phyloP scores from a whole-genome alignment of 768 basidiomycete species.

The Trametes punicea region DNA sequence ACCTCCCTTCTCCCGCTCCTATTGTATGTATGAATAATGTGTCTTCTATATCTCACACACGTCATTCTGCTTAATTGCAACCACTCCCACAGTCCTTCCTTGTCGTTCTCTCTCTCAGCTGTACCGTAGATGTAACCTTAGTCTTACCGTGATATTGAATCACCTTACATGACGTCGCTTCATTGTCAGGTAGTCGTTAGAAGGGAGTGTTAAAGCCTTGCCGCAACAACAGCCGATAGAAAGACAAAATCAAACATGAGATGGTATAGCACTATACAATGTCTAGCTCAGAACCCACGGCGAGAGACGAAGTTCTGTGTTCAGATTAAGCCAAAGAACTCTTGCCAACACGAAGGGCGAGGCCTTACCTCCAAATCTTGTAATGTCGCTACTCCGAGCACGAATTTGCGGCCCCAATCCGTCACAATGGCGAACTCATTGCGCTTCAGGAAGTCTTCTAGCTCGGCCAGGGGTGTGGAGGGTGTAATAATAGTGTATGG shows the following conservation, averaged over 20 bases:
- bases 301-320: conserved; percentile 34
- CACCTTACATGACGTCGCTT: too few species aligned
- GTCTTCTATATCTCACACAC: conserved; percentile 18
- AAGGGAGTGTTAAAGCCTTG: conserved; percentile 14
- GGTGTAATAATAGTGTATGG: conserved; percentile 84
- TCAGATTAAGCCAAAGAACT: conserved; percentile 20
- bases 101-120: neutral
- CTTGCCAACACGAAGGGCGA: neutral
- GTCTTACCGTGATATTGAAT: too few species aligned
- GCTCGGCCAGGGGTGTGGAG: conserved; percentile 68
- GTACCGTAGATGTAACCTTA: conserved; percentile 15
- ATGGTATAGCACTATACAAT: conserved; percentile 10
- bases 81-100: neutral
- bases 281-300: conserved; percentile 26
- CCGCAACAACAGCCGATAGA: neutral
- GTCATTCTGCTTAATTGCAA: conserved; percentile 13
- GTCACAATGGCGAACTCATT: conserved; percentile 86
- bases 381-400: conserved; percentile 72
- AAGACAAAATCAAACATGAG: conserved; percentile 12
- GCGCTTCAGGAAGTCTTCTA: conserved; percentile 72
- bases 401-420: conserved; percentile 77
- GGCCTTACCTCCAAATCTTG: conserved; percentile 64
- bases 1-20: neutral
- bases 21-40: conserved; percentile 20
- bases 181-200: neutral